Evolutionary conservation across 768 basidiomycete genomes (phyloP).

Genomic region (Lyophyllum decastes): DNA sequence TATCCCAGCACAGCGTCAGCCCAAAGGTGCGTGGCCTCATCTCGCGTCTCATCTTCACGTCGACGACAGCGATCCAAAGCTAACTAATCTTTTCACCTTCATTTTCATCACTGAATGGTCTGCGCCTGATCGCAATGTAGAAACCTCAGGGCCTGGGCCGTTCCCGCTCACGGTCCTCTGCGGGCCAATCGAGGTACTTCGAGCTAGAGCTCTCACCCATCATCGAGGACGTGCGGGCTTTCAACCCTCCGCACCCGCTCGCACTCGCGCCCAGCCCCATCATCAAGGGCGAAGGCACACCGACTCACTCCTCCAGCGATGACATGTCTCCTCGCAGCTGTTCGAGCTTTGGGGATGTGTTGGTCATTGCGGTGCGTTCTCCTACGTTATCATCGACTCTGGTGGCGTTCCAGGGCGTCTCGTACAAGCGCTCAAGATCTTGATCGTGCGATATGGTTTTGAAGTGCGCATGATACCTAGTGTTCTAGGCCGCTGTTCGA

Average conservation of each 20-base stretch:
- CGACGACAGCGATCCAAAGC: not conserved
- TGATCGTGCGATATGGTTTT: not conserved
- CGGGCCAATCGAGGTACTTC: conserved; percentile 14
- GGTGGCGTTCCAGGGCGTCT: too few species aligned
- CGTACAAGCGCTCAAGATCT: not conserved
- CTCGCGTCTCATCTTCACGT: not conserved
- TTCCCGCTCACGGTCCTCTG: conserved; percentile 2
- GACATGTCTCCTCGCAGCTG: not conserved
- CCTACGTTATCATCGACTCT: not conserved
- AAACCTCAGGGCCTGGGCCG: not conserved
- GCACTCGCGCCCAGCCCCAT: conserved; percentile 7
- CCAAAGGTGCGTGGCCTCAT: not conserved
- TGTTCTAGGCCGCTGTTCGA: too few species aligned
- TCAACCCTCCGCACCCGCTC: not conserved
- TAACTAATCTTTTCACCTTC: not conserved
- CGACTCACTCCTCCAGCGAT: not conserved
- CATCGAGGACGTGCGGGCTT: conserved; percentile 5
- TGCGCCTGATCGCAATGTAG: not conserved
- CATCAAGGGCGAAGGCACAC: not conserved
- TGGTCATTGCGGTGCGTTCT: conserved; percentile 4
- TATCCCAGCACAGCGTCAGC: not conserved
- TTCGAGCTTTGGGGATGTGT: conserved; percentile 2
- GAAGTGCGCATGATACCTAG: not conserved
- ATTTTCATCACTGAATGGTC: not conserved
- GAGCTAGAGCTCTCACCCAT: conserved; percentile 17